Evolutionary conservation across 495 filamentous ascomycete species (phyloP).

Genomic region (Podospora comata): DNA sequence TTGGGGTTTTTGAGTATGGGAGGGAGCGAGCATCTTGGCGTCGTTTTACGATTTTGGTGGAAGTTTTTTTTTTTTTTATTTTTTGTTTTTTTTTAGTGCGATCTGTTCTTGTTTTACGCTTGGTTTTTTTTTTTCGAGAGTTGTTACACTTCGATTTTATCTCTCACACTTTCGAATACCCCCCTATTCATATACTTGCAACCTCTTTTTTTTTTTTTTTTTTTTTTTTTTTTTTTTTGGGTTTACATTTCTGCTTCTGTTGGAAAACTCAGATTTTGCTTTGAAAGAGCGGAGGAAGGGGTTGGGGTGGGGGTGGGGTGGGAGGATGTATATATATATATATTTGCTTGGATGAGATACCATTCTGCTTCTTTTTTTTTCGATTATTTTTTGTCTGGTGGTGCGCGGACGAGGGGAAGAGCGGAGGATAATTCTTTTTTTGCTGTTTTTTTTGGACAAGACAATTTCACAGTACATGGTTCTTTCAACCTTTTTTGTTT

Average conservation of each 20-base stretch:
- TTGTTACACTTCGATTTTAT: background rate
- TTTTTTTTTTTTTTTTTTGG: background rate
- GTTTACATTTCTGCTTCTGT: background rate
- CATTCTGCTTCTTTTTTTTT: slow-evolving; percentile 26
- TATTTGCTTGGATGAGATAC: slow-evolving; percentile 26
- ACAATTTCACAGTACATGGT: background rate
- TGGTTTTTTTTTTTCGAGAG: background rate
- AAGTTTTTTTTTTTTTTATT: background rate
- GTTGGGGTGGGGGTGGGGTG: too few species aligned
- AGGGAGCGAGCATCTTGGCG: background rate
- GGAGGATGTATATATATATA: background rate
- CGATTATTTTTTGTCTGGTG: slow-evolving; percentile 1
- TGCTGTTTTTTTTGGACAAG: background rate
- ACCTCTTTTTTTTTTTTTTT: background rate
- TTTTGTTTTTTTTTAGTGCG: background rate
- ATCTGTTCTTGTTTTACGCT: background rate
- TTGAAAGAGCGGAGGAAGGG: too few species aligned
- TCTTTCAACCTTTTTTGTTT: background rate
- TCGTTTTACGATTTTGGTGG: too few species aligned
- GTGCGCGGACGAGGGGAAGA: background rate
- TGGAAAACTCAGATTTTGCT: background rate
- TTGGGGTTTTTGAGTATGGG: background rate
- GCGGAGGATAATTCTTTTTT: background rate
- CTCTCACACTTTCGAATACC: background rate
- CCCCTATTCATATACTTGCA: background rate